Base-by-base conservation (phyloP, 768 basidiomycete genomes). In the Suillus luteus region DNA sequence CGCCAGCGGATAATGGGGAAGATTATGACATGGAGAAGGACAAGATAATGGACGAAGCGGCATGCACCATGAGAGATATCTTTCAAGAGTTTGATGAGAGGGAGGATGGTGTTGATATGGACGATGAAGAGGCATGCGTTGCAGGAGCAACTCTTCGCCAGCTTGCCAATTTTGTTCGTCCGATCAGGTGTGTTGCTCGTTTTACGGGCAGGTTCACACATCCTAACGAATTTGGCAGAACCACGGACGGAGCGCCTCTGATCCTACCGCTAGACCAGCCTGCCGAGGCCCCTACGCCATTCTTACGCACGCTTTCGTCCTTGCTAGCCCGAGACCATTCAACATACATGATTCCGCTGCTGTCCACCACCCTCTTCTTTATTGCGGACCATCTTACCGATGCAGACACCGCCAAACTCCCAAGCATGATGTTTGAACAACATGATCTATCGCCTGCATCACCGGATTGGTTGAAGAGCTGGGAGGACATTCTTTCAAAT, bases 371-470 rank as follows among this genome's bases (percentile, higher is more conserved):
- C 37, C 81, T 92, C 24, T 80, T 92, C 55, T 82, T 81, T 46
- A 81, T 92, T 60, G 83, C 88, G 27, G 82, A 85, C n/a, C 85
- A 92, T 70, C 79, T 93, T 31, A 81, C 86, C 3, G 92, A 93
- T 66, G 69, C 72, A 17, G 88, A 92, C 70, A 89, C 89, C 0
- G 83, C 86, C 0, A 82, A 82, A 59, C 79, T 92, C 3, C 84
- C 91, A 9, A 70, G 70, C 12, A 76, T 85, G 60, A 89, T 93
- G 87, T 77, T 81, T 43, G 85, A 86, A 52, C 85, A 89, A 62
- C 86, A 89, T 66, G 83, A 86, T 55, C 80, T 92, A 38, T 87
- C 85, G 2, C 91, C 91, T 1, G 88, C 88, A 12, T 86, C 87
- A 1, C 85, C 87, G 0, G 82, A 86, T 6, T 93, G 91, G 91